These are phyloP conservation scores for Leptodontidium sp. DNA, from an alignment of 2,329 filamentous ascomycete species.

Conservation along the genomic window DNA sequence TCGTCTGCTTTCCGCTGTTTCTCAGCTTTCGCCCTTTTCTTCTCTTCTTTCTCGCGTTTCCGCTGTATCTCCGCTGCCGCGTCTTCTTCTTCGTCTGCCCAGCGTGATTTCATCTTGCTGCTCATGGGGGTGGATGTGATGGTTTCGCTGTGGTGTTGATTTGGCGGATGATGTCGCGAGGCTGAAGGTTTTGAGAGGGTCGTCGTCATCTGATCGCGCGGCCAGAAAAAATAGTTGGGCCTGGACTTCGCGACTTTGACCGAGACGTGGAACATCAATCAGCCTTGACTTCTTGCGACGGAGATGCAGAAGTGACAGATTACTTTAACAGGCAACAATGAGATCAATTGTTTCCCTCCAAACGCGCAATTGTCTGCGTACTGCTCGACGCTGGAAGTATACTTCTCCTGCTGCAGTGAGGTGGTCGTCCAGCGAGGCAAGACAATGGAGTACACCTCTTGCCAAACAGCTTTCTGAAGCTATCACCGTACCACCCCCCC, in stretches of 20 bases:
- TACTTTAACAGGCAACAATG: constrained; percentile 35
- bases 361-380: constrained; percentile 30
- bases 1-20: constrained; percentile 76
- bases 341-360: constrained; percentile 41
- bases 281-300: constrained; percentile 3
- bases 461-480: constrained; percentile 87
- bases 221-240: neutral
- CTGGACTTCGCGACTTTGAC: constrained; percentile 4
- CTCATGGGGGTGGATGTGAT: constrained; percentile 37
- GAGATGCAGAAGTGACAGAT: constrained; percentile 31
- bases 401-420: constrained; percentile 35
- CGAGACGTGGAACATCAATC: neutral
- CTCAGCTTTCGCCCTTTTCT: constrained; percentile 83
- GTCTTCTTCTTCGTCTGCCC: constrained; percentile 87
- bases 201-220: constrained; percentile 18
- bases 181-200: constrained; percentile 23
- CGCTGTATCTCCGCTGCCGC: constrained; percentile 74
- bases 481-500: constrained; percentile 70
- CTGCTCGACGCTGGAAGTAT: constrained; percentile 38
- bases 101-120: constrained; percentile 69
- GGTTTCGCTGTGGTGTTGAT: constrained; percentile 12
- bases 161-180: constrained; percentile 23
- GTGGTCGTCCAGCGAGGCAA: constrained; percentile 44
- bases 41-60: constrained; percentile 87
- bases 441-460: constrained; percentile 88